Base-by-base conservation (phyloP, 805 yeast species). In the Candida saitoana region DNA sequence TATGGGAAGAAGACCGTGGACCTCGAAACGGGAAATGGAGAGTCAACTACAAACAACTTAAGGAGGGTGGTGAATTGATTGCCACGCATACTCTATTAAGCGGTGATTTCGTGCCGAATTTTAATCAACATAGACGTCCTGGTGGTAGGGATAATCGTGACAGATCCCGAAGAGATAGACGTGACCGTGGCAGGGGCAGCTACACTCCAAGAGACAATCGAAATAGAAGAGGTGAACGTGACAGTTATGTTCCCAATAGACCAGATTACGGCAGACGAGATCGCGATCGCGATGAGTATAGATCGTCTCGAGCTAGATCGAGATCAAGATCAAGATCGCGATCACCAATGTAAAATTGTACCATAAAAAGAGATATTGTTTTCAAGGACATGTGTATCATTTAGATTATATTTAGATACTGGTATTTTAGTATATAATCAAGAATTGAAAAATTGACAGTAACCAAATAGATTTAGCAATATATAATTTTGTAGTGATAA, bases 11-110 rank as follows among this genome's bases (percentile, higher is more conserved):
- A 45, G 68, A 63, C 40, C 56, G 54, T 32, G 73, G 71, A 9
- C 75, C 78, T 8, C 52, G 54, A 32, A 67, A 71, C 50, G 77
- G 74, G 2, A 51, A 67, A 36, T 73, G 78, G 77, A 62, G 62
- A 39, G 52, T 73, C n/a, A 59, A 61, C 14, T 72, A 65, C 44
- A 61, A 56, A 19, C 51, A 44, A 8, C n/a, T n/a, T n/a, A n/a
- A n/a, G n/a, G 49, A 54, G 30, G 67, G 64, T 4, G 67, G 64
- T 8, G 69, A 61, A 18, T 36, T 43, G 3, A 34, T 52, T 36
- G 57, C 53, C 5, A 41, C 38, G 14, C 57, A 52, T 32, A 44
- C 44, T 5, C 39, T 52, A 20, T 46, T 52, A 24, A 45, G 46
- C 32, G 56, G 54, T 6, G 52, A 49, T 31, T 50, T 42, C 29